Base-by-base conservation (phyloP, 2,329 filamentous ascomycete genomes). In the Fusarium buxicola region DNA sequence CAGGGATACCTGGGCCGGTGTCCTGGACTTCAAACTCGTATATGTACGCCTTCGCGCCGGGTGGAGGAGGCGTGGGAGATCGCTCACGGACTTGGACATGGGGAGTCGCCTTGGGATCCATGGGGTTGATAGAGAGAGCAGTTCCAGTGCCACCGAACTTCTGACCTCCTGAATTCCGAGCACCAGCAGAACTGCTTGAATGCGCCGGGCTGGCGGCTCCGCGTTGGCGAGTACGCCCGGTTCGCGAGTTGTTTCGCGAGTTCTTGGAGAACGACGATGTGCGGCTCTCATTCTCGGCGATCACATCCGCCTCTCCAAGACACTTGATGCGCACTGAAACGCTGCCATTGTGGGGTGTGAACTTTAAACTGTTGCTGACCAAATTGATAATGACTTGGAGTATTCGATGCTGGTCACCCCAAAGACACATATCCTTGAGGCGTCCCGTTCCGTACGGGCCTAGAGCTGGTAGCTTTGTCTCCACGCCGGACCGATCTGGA, bases 301-400 rank as follows among this genome's bases (percentile, higher is more conserved):
- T 46, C 3, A 68, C 35, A 21, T 85, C 84, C 2, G 81, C 75
- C 70, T 92, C 89, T 8, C 88, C 85, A 0, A 90, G 67, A 69
- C 92, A 96, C 63, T 86, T 87, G 55, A 97, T 93, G 8, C 87
- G 86, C 8, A 97, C 84, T 24, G 87, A 84, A 4, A 97, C 91
- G 27, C 82, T 89, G 8, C 93, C 93, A 2, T 88, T 88, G 7
- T 86, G 76, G 0, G 92, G 91, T 0, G 94, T 97, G 71, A 97
- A 97, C 73, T 97, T 97, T 38, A 97, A 79, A 74, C 90, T 92
- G 78, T 97, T 97, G 75, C 91, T 94, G 41, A 96, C 92, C 28
- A 97, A 81, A 72, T 96, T 96, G 80, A 96, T 97, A 41, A 97
- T 86, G n/a, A 97, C 91, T 74, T 97, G 94, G 24, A 96, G 78